These are phyloP conservation scores for Lenwebbia sp. DNA, from an alignment of 345 rosid genomes.

Conservation along the genomic window DNA sequence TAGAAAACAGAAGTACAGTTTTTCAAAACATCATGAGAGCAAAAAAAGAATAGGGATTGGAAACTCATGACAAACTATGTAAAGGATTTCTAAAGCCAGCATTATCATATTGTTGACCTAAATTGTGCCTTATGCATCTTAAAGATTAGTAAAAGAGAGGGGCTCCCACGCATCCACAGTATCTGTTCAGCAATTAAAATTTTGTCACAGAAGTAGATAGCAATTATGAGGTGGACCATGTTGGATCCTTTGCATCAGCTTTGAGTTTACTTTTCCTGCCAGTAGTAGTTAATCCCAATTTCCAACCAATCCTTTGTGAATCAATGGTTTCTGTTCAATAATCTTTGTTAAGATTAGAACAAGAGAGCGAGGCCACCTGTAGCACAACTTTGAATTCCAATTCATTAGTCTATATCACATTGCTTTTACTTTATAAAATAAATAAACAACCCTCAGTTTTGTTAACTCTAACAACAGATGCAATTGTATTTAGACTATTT, in stretches of 20 bases:
- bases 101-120: not conserved
- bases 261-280: conserved; percentile 32
- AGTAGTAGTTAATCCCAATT: conserved; percentile 26
- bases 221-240: conserved; percentile 11
- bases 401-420: conserved; percentile 49
- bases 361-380: conserved; percentile 34
- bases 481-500: conserved; percentile 29
- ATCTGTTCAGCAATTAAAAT: not conserved
- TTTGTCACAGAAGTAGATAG: not conserved
- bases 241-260: conserved; percentile 26
- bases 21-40: not conserved
- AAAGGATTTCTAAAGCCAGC: not conserved
- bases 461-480: conserved; percentile 24
- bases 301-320: conserved; percentile 20
- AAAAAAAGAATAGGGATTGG: not conserved
- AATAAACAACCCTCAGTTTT: conserved; percentile 13
- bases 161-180: not conserved
- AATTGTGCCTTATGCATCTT: not conserved
- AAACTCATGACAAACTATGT: not conserved
- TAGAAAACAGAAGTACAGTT: not conserved
- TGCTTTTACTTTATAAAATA: conserved; percentile 15
- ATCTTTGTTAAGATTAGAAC: conserved; percentile 42
- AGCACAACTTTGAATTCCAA: conserved; percentile 50
- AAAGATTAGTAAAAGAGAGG: not conserved
- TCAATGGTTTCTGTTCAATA: conserved; percentile 38